Percentiles rank a stretch among this genome's conserved stretches.
phyloP scores from a whole-genome alignment of 2,329 filamentous ascomycete genomes.

The Neonectria coccinea region DNA sequence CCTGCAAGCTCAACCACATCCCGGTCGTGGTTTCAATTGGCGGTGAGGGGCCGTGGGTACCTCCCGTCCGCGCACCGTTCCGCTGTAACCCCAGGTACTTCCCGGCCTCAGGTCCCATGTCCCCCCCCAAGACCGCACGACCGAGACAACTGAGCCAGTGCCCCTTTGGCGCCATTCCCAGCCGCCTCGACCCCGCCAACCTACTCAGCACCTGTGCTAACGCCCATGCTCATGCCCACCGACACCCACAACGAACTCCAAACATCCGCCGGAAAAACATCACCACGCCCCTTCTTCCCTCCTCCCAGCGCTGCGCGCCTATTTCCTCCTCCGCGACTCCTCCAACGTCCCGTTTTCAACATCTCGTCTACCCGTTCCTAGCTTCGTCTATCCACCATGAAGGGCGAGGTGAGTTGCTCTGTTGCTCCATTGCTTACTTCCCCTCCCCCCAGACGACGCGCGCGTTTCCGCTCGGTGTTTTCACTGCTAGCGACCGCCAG shows the following conservation, averaged over 20 bases:
- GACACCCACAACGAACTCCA: conserved; percentile 46
- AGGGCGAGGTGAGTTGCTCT: conserved; percentile 64
- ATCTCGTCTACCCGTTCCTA: conserved; percentile 38
- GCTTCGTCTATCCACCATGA: conserved; percentile 58
- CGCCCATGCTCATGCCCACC: conserved; percentile 30
- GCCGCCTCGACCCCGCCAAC: conserved; percentile 44
- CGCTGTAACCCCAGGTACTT: conserved; percentile 25
- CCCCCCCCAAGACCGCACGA: neutral
- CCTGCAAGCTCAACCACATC: conserved; percentile 40
- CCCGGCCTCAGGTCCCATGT: conserved; percentile 8
- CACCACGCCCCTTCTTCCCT: conserved; percentile 47
- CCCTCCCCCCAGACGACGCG: conserved; percentile 24
- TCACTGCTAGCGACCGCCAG: conserved; percentile 11
- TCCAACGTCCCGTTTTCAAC: conserved; percentile 37
- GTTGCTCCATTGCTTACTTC: neutral
- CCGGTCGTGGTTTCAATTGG: conserved; percentile 44
- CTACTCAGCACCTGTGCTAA: conserved; percentile 16
- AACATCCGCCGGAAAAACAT: conserved; percentile 51
- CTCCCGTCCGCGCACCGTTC: conserved; percentile 14
- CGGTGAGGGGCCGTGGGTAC: conserved; percentile 44
- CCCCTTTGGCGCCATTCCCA: conserved; percentile 27
- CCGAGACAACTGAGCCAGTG: conserved; percentile 22
- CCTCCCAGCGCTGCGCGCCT: conserved; percentile 53
- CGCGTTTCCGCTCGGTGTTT: conserved; percentile 38
- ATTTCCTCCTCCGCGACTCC: conserved; percentile 42